These are phyloP conservation scores for Pogostemon cablin DNA, from an alignment of 257 asterid genomes.

Conservation along the genomic window DNA sequence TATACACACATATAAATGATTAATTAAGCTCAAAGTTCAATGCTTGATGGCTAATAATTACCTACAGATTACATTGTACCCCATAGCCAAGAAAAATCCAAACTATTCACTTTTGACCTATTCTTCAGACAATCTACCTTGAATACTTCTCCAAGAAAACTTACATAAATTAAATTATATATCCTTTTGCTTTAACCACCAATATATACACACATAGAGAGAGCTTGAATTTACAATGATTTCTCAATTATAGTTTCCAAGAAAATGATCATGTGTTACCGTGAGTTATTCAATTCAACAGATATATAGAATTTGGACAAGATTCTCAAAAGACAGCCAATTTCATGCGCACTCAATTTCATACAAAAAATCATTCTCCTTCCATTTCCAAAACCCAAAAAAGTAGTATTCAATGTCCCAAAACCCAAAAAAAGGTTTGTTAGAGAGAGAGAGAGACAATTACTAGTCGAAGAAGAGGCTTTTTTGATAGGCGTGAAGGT, in stretches of 20 bases:
- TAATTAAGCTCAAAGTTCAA: conserved; percentile 34
- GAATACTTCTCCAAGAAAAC: conserved; percentile 41
- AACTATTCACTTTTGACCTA: conserved; percentile 42
- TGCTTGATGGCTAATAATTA: conserved; percentile 35
- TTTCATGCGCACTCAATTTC: conserved; percentile 48
- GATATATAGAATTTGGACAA: conserved; percentile 31
- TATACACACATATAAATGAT: background rate
- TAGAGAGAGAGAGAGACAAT: conserved; percentile 33
- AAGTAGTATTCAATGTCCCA: conserved; percentile 45
- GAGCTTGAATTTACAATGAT: conserved; percentile 32
- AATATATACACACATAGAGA: background rate
- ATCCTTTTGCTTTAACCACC: background rate
- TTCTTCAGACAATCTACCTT: conserved; percentile 47
- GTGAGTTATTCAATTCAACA: background rate
- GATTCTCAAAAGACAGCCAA: conserved; percentile 45
- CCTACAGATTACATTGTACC: conserved; percentile 34
- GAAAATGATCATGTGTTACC: conserved; percentile 16
- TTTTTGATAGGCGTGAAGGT: conserved; percentile 34
- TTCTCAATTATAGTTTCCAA: conserved; percentile 37
- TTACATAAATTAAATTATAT: conserved; percentile 11
- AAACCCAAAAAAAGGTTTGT: conserved; percentile 43
- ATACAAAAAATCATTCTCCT: conserved; percentile 31
- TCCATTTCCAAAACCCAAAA: conserved; percentile 37
- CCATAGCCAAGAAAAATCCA: conserved; percentile 40
- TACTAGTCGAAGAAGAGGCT: conserved; percentile 32